Conservation (phyloP, 1,139 yeast species). For the Protomyces inundatus region DNA sequence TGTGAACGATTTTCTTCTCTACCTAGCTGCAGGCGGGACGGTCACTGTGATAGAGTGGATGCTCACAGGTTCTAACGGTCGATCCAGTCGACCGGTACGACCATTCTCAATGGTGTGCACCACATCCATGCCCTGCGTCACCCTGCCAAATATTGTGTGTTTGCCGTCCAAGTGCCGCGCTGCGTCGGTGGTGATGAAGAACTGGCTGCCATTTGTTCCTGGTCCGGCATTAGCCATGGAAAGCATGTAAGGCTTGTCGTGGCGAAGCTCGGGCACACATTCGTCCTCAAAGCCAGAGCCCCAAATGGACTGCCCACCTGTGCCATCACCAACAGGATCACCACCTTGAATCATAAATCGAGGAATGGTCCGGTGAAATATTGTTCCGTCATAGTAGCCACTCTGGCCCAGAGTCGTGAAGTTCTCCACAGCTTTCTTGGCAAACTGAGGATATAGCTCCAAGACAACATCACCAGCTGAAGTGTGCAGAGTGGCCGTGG, state of each 20-base stretch:
- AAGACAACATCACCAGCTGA: constrained; percentile 47
- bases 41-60: constrained; percentile 31
- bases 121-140: constrained; percentile 41
- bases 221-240: constrained; percentile 63
- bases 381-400: constrained; percentile 44
- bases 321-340: constrained; percentile 50
- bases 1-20: too few species aligned
- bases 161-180: constrained; percentile 50
- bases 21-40: too few species aligned
- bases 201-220: constrained; percentile 60
- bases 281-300: constrained; percentile 47
- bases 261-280: constrained; percentile 41
- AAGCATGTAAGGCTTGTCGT: constrained; percentile 45
- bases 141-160: constrained; percentile 61
- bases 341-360: constrained; percentile 54
- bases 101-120: constrained; percentile 39
- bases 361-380: constrained; percentile 49
- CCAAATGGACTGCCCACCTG: constrained; percentile 48
- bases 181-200: constrained; percentile 49
- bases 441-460: constrained; percentile 40
- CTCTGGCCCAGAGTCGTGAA: constrained; percentile 42
- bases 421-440: constrained; percentile 48
- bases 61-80: constrained; percentile 39
- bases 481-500: constrained; percentile 43
- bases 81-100: constrained; percentile 36